Evolutionary conservation across 345 rosid genomes (phyloP).

Genomic region (Draba incana): DNA sequence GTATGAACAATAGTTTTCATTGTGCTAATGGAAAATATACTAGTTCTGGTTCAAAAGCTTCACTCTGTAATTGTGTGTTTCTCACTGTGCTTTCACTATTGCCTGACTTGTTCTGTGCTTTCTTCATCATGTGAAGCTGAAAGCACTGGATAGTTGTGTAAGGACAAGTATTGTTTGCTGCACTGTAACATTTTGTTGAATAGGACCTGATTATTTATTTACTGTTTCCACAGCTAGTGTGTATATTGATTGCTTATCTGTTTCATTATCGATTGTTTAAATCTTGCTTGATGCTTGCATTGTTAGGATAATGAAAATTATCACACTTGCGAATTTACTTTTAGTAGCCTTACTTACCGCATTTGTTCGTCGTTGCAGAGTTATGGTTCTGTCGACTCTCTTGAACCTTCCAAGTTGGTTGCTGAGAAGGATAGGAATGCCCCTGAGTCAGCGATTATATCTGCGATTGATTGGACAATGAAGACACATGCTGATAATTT

Average conservation of each 20-base stretch:
- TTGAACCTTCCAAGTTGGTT: constrained; percentile 59
- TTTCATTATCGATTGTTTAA: neutral
- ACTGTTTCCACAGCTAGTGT: too few species aligned
- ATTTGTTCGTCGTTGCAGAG: constrained; percentile 44
- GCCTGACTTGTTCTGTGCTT: too few species aligned
- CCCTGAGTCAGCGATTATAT: constrained; percentile 45
- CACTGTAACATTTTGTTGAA: too few species aligned
- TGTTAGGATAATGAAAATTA: neutral
- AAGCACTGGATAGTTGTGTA: too few species aligned
- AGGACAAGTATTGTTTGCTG: too few species aligned
- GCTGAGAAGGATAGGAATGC: constrained; percentile 56
- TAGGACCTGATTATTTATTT: too few species aligned
- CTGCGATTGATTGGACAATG: constrained; percentile 73
- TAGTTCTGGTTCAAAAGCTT: too few species aligned
- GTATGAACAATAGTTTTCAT: too few species aligned
- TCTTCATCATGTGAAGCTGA: too few species aligned
- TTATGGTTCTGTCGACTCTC: constrained; percentile 67
- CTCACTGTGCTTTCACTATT: too few species aligned
- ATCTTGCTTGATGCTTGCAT: neutral
- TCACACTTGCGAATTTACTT: neutral
- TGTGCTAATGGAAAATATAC: too few species aligned
- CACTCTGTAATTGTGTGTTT: too few species aligned
- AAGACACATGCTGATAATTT: constrained; percentile 73
- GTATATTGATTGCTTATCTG: neutral
- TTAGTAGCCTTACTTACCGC: constrained; percentile 9